phyloP scores from a whole-genome alignment of 1,284 basidiomycete species.

The Puccinia novopanici region DNA sequence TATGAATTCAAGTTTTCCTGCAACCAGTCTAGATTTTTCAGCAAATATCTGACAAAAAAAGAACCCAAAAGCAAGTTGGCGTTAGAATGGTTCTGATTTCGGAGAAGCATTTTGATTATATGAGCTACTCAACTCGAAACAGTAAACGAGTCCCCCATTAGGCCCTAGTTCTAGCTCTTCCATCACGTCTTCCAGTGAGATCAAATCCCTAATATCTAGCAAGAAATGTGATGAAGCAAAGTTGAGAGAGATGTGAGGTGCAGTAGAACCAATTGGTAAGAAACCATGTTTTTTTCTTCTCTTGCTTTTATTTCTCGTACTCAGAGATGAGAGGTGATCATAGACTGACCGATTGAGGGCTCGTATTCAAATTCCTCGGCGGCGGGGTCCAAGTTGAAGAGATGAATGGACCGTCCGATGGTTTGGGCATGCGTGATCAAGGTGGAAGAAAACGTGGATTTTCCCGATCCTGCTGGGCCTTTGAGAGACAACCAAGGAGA shows the following conservation, averaged over 20 bases:
- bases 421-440: conserved; percentile 87
- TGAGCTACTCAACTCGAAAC: conserved; percentile 77
- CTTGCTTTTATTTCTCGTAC: background rate
- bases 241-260: background rate
- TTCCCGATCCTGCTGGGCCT: conserved; percentile 94
- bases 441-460: conserved; percentile 88
- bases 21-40: conserved; percentile 99
- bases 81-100: conserved; percentile 60
- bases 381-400: conserved; percentile 97
- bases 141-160: conserved; percentile 95
- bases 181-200: conserved; percentile 95
- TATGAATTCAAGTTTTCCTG: conserved; percentile 92
- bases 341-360: conserved; percentile 68
- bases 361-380: conserved; percentile 91
- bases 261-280: background rate
- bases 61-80: conserved; percentile 26
- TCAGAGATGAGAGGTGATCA: background rate
- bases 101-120: background rate
- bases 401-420: conserved; percentile 79
- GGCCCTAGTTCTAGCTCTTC: conserved; percentile 90
- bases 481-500: conserved; percentile 5
- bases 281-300: background rate
- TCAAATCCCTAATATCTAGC: conserved; percentile 84
- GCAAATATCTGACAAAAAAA: conserved; percentile 71
- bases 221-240: conserved; percentile 6